Evolutionary conservation across 2,329 filamentous ascomycete species (phyloP), one percentile per base, ranked within the genome.

Genomic region (Sporothrix inflata): DNA sequence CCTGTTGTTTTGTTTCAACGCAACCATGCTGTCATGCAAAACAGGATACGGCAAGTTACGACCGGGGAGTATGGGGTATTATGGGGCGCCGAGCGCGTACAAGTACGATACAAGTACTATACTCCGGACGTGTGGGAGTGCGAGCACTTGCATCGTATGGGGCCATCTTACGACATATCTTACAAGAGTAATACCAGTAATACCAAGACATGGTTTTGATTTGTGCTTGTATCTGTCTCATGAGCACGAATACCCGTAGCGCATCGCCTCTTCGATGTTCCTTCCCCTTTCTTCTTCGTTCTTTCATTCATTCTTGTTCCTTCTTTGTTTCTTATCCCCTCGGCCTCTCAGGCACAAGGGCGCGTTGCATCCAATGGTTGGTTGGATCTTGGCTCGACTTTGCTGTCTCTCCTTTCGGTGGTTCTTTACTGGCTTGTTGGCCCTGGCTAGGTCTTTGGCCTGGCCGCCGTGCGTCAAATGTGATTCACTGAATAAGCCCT

Each of bases 11-110:
- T 67, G 63, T 67, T 51, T 67, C 45, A 49, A 67, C 42, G 63
- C 42, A 67, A 67, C 40, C 61, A 66, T 67, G 63, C 27, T 49
- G 45, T 67, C 63, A 49, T 49, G 63, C 63, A 51, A 69, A 55
- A 57, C 49, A 55, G 38, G 38, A 65, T 45, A 27, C 21, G 60
- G 60, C 60, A 65, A 45, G 60, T 45, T 45, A 65, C 21, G 38
- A 65, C 60, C 14, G 21, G 60, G 38, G 38, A 66, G 16, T 66
- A 66, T 66, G 63, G 63, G 63, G 63, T 66, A 66, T 47, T 66
- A 49, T 65, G 60, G 60, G 60, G 60, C 38, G 38, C 38, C 60
- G 60, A 24, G 34, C 38, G 8, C 38, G n/a, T n/a, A 2, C 14
- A 34, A 38, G 55, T 60, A 60, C 38, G n/a, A n/a, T 42, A 16